phyloP scores from a whole-genome alignment of 2,329 filamentous ascomycete genomes.

The Scedosporium aurantiacum region DNA sequence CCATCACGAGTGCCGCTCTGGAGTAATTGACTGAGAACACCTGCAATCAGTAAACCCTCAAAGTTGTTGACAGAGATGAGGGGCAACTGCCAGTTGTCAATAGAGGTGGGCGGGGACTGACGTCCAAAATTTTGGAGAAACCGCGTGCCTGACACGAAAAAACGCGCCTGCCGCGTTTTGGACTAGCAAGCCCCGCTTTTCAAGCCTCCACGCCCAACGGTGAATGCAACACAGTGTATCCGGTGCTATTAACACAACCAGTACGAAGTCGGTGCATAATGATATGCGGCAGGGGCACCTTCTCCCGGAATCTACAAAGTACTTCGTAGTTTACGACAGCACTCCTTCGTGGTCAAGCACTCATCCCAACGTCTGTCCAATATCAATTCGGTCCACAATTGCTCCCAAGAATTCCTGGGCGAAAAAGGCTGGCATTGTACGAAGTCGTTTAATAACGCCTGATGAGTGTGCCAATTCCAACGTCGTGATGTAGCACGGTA shows the following conservation, averaged over 20 bases:
- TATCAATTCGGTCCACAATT: too few species aligned
- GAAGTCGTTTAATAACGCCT: too few species aligned
- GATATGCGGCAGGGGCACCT: not conserved
- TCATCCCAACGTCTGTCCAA: not conserved
- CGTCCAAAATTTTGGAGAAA: not conserved
- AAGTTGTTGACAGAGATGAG: too few species aligned
- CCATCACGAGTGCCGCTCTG: too few species aligned
- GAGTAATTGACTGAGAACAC: too few species aligned
- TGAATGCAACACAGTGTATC: not conserved
- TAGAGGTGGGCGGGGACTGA: not conserved
- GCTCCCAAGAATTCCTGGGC: too few species aligned
- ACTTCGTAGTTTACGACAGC: too few species aligned
- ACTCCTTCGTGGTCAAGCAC: too few species aligned
- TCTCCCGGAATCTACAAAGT: not conserved
- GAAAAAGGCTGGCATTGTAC: too few species aligned
- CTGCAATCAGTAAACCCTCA: too few species aligned
- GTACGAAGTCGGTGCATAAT: not conserved
- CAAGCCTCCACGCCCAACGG: conserved; percentile 1
- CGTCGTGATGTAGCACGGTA: too few species aligned
- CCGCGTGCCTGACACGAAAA: not conserved
- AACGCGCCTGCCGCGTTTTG: not conserved
- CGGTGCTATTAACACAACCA: not conserved
- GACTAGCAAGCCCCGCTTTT: not conserved
- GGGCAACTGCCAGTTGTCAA: not conserved
- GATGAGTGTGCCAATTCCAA: too few species aligned